A percentile compares a stretch with the other conserved stretches of the same genome.
Conservation (phyloP, 768 basidiomycete species). For the Boletellus sp. region DNA sequence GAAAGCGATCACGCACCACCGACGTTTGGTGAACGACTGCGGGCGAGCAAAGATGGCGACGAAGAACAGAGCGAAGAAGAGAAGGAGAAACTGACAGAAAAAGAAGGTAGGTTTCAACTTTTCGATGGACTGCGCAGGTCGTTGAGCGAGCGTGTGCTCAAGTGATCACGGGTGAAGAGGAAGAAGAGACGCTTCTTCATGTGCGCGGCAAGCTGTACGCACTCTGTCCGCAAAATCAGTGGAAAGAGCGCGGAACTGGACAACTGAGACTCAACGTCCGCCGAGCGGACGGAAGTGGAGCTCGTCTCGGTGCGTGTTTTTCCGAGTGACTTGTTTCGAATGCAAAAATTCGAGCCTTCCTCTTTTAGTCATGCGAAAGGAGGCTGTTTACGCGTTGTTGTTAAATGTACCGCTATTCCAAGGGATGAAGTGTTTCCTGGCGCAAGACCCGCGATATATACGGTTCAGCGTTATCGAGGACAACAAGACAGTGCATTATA, state of each 20-base stretch:
- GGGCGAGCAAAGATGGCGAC: slow-evolving; percentile 59
- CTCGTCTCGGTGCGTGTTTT: slow-evolving; percentile 53
- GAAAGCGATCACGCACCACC: slow-evolving; percentile 32
- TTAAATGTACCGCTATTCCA: slow-evolving; percentile 73
- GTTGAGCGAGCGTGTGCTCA: neutral
- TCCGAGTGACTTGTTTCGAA: neutral
- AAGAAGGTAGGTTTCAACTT: slow-evolving; percentile 50
- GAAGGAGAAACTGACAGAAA: slow-evolving; percentile 52
- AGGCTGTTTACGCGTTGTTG: slow-evolving; percentile 71
- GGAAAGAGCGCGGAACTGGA: slow-evolving; percentile 79
- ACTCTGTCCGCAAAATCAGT: slow-evolving; percentile 53
- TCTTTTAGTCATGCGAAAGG: slow-evolving; percentile 74
- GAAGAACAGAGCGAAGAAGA: slow-evolving; percentile 45
- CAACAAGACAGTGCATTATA: slow-evolving; percentile 63
- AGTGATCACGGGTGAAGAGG: slow-evolving; percentile 81
- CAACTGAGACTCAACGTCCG: slow-evolving; percentile 65
- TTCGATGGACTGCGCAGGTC: neutral
- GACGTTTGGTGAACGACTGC: slow-evolving; percentile 62
- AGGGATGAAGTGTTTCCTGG: slow-evolving; percentile 70
- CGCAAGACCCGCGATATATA: slow-evolving; percentile 77
- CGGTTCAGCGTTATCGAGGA: slow-evolving; percentile 70
- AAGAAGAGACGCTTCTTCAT: slow-evolving; percentile 72
- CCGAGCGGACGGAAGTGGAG: slow-evolving; percentile 59
- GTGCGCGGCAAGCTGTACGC: slow-evolving; percentile 73
- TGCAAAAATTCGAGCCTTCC: neutral